phyloP scores from a whole-genome alignment of 2,329 filamentous ascomycete species.

The Ploettnerulaceae sp. region DNA sequence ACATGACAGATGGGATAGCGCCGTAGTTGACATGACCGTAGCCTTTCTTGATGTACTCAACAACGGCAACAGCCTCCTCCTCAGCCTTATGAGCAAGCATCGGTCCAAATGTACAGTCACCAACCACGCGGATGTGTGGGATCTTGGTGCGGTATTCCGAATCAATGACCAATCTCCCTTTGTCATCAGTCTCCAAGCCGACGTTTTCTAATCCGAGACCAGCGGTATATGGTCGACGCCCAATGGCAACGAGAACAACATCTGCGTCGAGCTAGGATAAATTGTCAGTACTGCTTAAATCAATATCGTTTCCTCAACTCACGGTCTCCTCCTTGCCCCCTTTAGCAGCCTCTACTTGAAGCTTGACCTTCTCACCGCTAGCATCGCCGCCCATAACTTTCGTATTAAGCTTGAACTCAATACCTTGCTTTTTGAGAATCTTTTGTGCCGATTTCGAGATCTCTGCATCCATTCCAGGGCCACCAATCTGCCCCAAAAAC shows the following conservation, averaged over 20 bases:
- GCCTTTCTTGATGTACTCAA: conserved; percentile 97
- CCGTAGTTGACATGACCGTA: conserved; percentile 99
- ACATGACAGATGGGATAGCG: conserved; percentile 98
- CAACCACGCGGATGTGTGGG: conserved; percentile 93
- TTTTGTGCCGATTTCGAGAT: conserved; percentile 90
- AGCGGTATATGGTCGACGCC: conserved; percentile 87
- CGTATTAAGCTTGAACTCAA: conserved; percentile 97
- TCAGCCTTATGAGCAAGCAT: conserved; percentile 99
- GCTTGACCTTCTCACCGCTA: conserved; percentile 69
- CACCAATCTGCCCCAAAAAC: conserved; percentile 93
- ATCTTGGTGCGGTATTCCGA: conserved; percentile 98
- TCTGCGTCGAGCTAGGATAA: conserved; percentile 84
- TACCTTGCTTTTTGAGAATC: conserved; percentile 90
- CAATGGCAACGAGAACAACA: conserved; percentile 94
- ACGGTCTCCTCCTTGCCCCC: conserved; percentile 92
- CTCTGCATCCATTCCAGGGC: conserved; percentile 94
- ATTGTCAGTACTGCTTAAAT: conserved; percentile 11
- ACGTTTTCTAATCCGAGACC: conserved; percentile 93
- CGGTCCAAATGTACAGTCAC: conserved; percentile 93
- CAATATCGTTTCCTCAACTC: conserved; percentile 35
- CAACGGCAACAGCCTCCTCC: conserved; percentile 89
- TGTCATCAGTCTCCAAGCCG: conserved; percentile 85
- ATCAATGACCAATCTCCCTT: conserved; percentile 93
- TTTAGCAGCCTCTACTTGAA: conserved; percentile 88
- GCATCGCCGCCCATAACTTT: conserved; percentile 88